These are phyloP conservation scores for Pichia phayaonensis DNA, from an alignment of 805 yeast species.

Conservation along the genomic window DNA sequence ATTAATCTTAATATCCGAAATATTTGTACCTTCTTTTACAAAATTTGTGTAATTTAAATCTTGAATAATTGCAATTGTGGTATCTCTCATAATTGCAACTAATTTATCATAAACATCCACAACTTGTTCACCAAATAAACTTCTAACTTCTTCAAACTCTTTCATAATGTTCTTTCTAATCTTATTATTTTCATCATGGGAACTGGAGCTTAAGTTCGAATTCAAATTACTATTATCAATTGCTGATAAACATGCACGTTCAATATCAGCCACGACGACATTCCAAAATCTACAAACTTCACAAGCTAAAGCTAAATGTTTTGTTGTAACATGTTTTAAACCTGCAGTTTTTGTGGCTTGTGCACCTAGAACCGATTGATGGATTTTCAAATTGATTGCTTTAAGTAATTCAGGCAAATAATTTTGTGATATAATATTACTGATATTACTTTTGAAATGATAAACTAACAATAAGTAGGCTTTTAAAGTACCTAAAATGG, in stretches of 20 bases:
- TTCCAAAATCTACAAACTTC: constrained; percentile 52
- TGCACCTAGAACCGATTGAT: constrained; percentile 60
- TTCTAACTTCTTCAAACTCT: constrained; percentile 33
- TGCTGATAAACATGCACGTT: constrained; percentile 19
- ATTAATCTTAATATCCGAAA: constrained; percentile 35
- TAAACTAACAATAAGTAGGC: constrained; percentile 44
- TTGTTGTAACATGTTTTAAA: constrained; percentile 63
- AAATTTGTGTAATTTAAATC: background rate
- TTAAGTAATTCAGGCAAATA: constrained; percentile 35
- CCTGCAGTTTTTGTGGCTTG: constrained; percentile 74
- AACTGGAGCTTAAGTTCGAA: constrained; percentile 13
- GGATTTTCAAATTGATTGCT: constrained; percentile 44
- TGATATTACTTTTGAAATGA: constrained; percentile 4
- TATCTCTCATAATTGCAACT: constrained; percentile 63
- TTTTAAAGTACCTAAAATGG: constrained; percentile 34
- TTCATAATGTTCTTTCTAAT: constrained; percentile 23
- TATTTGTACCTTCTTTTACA: background rate
- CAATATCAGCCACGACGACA: constrained; percentile 14
- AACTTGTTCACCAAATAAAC: constrained; percentile 50
- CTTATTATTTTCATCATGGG: constrained; percentile 17
- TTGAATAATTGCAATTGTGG: constrained; percentile 20
- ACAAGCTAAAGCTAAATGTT: constrained; percentile 59
- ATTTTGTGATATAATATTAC: constrained; percentile 31
- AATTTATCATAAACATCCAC: constrained; percentile 55
- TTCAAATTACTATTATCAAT: constrained; percentile 16